phyloP scores from a whole-genome alignment of 2,329 filamentous ascomycete genomes.

The Scytalidium sp. region DNA sequence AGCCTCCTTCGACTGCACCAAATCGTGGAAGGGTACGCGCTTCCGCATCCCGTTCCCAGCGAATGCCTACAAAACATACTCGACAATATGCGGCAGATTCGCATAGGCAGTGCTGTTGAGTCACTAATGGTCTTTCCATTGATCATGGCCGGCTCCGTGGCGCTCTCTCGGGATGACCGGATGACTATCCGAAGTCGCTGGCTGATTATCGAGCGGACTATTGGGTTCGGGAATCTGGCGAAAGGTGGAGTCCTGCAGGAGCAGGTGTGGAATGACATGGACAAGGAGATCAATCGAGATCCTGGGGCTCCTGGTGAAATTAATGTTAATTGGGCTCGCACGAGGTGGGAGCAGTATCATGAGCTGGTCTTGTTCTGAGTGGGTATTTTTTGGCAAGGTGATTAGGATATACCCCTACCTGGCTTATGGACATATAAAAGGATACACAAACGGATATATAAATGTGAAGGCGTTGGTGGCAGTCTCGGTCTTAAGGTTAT shows the following conservation, averaged over 20 bases:
- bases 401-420: no score
- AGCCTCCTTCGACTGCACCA: conserved; percentile 7
- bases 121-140: conserved; percentile 5
- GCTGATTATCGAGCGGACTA: conserved; percentile 41
- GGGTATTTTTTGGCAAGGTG: no score
- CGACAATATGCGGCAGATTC: conserved; percentile 3
- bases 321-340: conserved; percentile 26
- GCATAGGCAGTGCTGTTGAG: conserved; percentile 5
- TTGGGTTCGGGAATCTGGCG: conserved; percentile 40
- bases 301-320: conserved; percentile 4
- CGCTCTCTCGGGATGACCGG: conserved; percentile 28
- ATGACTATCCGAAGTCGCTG: conserved; percentile 37
- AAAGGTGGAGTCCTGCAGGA: conserved; percentile 37
- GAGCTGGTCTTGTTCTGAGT: conserved; percentile 21
- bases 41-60: neutral
- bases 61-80: conserved; percentile 1
- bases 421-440: no score
- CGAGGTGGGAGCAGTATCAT: conserved; percentile 25
- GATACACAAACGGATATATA: no score
- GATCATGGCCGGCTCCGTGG: conserved; percentile 5
- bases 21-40: conserved; percentile 6
- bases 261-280: conserved; percentile 31
- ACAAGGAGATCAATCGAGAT: conserved; percentile 7
- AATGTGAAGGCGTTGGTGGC: no score
- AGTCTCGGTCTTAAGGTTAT: no score